These are phyloP conservation scores for Solanum ossicruentum DNA, from an alignment of 257 asterid genomes.

Conservation along the genomic window DNA sequence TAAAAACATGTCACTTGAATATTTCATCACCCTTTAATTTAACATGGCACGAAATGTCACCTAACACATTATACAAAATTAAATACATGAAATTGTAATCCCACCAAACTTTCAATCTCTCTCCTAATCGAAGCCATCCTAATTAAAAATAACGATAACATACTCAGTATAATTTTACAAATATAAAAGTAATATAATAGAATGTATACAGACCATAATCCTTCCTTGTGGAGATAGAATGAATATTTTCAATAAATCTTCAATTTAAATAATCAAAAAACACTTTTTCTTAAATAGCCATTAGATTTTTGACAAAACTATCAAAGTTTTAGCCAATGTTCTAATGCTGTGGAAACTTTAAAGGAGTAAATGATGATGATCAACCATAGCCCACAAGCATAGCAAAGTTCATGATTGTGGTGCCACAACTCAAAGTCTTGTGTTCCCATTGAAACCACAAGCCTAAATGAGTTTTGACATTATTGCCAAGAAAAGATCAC, in stretches of 20 bases:
- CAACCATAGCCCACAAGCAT: background rate
- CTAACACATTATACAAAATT: background rate
- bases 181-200: rapidly evolving
- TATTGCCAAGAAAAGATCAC: background rate
- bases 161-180: background rate
- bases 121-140: background rate
- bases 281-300: background rate
- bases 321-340: background rate
- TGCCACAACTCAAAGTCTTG: background rate
- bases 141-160: background rate
- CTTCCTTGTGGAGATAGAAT: too few relatives aligned
- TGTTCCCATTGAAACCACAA: background rate
- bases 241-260: too few relatives aligned
- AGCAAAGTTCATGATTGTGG: background rate
- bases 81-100: background rate
- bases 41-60: background rate
- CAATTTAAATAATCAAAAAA: background rate
- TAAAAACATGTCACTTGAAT: background rate
- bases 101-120: background rate
- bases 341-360: background rate
- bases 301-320: background rate
- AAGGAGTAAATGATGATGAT: background rate
- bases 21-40: background rate
- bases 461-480: background rate
- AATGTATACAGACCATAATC: too few relatives aligned